Conservation (phyloP, 768 basidiomycete species). For the Butyriboletus loyo region DNA sequence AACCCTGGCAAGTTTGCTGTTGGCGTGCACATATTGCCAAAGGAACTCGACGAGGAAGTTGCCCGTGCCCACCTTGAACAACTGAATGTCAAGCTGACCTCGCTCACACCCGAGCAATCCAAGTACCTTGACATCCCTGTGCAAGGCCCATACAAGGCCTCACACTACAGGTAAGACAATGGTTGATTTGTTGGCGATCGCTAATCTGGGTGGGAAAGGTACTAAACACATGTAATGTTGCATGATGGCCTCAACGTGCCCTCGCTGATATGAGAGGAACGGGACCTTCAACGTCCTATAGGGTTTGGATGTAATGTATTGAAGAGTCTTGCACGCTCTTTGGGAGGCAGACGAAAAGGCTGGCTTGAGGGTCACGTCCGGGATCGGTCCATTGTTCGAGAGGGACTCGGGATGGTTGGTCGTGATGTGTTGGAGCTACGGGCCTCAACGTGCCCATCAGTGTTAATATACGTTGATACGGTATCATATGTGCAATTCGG, state of each 20-base stretch:
- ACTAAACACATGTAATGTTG: constrained; percentile 23
- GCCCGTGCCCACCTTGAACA: constrained; percentile 92
- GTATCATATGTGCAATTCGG: not conserved
- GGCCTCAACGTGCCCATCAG: constrained; percentile 38
- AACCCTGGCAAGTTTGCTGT: constrained; percentile 88
- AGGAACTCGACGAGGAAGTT: constrained; percentile 98
- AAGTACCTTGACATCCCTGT: constrained; percentile 88
- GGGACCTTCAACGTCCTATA: constrained; percentile 68
- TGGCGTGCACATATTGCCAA: constrained; percentile 98
- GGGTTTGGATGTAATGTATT: constrained; percentile 44
- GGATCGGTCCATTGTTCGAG: constrained; percentile 9
- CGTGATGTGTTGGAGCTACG: constrained; percentile 14
- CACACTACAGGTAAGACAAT: constrained; percentile 56
- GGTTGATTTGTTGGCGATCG: not conserved
- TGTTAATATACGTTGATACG: not conserved
- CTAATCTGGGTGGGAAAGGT: constrained; percentile 21
- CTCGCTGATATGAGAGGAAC: constrained; percentile 53
- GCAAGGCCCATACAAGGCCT: constrained; percentile 75
- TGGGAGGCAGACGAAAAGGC: constrained; percentile 27
- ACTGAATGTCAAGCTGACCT: constrained; percentile 92
- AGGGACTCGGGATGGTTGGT: constrained; percentile 7
- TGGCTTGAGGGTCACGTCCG: constrained; percentile 17
- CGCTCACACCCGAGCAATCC: constrained; percentile 69
- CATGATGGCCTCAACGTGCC: constrained; percentile 78
- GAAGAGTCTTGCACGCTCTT: constrained; percentile 48